Percentiles rank a stretch among this genome's conserved stretches.
These are phyloP conservation scores for Fusarium compactum DNA, from an alignment of 2,329 filamentous ascomycete genomes.

Conservation along the genomic window DNA sequence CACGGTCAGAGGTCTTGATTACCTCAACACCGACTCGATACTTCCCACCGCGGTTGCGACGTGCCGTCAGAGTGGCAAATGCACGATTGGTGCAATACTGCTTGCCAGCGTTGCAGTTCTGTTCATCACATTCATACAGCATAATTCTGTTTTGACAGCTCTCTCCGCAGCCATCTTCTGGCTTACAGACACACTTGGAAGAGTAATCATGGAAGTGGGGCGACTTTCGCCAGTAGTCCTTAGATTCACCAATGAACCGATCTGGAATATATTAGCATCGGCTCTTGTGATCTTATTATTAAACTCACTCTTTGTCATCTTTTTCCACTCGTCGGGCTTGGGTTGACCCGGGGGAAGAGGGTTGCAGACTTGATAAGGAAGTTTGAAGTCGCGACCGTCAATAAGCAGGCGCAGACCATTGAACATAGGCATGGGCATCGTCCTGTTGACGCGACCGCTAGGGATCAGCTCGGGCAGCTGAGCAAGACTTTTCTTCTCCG, in stretches of 20 bases:
- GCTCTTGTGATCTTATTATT: neutral
- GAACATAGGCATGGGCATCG: conserved; percentile 83
- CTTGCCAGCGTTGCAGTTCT: conserved; percentile 85
- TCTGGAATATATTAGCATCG: conserved; percentile 66
- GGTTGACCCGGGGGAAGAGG: conserved; percentile 87
- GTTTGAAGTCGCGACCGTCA: conserved; percentile 82
- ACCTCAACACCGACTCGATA: conserved; percentile 96
- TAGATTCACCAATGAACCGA: conserved; percentile 88
- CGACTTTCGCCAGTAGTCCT: conserved; percentile 82
- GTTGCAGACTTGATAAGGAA: conserved; percentile 91
- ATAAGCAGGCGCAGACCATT: conserved; percentile 78
- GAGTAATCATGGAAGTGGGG: conserved; percentile 79
- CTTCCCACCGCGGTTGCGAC: conserved; percentile 82
- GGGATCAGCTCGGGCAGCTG: conserved; percentile 61
- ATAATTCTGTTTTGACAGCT: conserved; percentile 95
- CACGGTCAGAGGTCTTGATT: conserved; percentile 87
- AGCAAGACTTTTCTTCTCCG: conserved; percentile 65
- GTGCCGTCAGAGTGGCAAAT: conserved; percentile 82
- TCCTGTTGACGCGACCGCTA: conserved; percentile 63
- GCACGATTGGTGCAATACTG: conserved; percentile 85
- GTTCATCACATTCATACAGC: conserved; percentile 95
- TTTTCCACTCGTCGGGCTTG: conserved; percentile 93
- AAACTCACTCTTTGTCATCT: conserved; percentile 86
- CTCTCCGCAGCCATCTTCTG: conserved; percentile 85
- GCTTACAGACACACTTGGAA: conserved; percentile 81